These are phyloP conservation scores for Moesziomyces sp. DNA, from an alignment of 1,284 basidiomycete species.

Conservation along the genomic window DNA sequence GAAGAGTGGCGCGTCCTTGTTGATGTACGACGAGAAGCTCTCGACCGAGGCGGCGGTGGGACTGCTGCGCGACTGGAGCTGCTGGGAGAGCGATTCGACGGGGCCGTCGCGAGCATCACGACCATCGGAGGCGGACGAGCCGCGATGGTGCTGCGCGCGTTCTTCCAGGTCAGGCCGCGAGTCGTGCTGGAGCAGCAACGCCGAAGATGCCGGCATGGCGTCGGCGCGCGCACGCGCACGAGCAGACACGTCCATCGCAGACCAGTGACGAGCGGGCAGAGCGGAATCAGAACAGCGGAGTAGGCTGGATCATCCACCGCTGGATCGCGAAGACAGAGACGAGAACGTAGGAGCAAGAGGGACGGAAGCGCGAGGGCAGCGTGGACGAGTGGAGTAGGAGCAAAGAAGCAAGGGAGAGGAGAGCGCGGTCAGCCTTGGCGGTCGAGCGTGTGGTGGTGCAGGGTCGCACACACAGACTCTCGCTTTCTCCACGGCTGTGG, in stretches of 20 bases:
- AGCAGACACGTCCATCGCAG: not conserved
- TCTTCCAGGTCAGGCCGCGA: conserved; percentile 1
- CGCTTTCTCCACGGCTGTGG: not conserved
- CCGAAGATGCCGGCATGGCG: not conserved
- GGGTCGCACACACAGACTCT: not conserved
- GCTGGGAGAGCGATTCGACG: conserved; percentile 18
- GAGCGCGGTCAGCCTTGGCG: too few relatives aligned
- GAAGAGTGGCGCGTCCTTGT: conserved; percentile 47
- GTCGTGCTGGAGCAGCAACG: not conserved
- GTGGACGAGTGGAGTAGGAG: too few relatives aligned
- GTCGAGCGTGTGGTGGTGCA: not conserved
- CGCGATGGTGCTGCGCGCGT: conserved; percentile 17
- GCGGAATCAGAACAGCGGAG: too few relatives aligned
- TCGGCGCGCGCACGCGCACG: not conserved
- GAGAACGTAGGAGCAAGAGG: too few relatives aligned
- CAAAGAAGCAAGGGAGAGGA: too few relatives aligned
- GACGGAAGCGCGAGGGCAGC: not conserved
- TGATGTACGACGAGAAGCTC: conserved; percentile 55
- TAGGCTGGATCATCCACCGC: too few relatives aligned
- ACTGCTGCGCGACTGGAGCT: conserved; percentile 31
- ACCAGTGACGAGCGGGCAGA: too few relatives aligned
- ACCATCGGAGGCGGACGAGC: conserved; percentile 25
- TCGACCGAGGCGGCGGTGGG: conserved; percentile 50
- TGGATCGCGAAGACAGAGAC: too few relatives aligned
- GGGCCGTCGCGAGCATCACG: not conserved